A percentile compares a stretch with the other conserved stretches of the same genome.
Conservation (phyloP, 306 rosid species). For the Cucumis cinereus region DNA sequence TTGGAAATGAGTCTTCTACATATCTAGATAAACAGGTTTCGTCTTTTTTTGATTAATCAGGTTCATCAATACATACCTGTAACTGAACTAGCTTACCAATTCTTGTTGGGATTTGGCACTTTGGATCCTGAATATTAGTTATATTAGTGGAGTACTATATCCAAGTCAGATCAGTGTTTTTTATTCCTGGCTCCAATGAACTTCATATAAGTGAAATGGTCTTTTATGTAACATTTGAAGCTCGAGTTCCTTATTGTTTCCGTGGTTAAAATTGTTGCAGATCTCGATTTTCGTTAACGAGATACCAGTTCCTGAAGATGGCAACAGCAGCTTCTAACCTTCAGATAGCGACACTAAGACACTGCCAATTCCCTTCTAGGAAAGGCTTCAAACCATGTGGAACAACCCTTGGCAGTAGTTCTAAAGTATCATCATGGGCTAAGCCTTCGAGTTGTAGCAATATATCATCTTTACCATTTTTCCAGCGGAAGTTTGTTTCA, state of each 20-base stretch:
- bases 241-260: neutral
- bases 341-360: constrained; percentile 46
- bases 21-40: neutral
- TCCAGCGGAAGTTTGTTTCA: constrained; percentile 23
- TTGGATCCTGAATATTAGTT: neutral
- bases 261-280: constrained; percentile 15
- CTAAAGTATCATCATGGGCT: constrained; percentile 27
- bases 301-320: constrained; percentile 35
- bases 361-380: constrained; percentile 33
- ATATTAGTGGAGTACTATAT: neutral
- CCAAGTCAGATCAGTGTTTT: too few species aligned
- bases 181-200: neutral
- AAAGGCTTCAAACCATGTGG: constrained; percentile 16
- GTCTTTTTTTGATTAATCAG: neutral
- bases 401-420: constrained; percentile 16
- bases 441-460: constrained; percentile 52
- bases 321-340: constrained; percentile 55
- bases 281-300: constrained; percentile 14
- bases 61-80: neutral
- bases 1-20: neutral
- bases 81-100: neutral
- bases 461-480: constrained; percentile 28
- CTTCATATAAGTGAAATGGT: neutral
- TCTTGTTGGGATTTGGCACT: neutral
- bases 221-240: neutral